A percentile compares a stretch with the other conserved stretches of the same genome.
phyloP scores from a whole-genome alignment of 2,329 filamentous ascomycete genomes.

The Trichophyton simii region DNA sequence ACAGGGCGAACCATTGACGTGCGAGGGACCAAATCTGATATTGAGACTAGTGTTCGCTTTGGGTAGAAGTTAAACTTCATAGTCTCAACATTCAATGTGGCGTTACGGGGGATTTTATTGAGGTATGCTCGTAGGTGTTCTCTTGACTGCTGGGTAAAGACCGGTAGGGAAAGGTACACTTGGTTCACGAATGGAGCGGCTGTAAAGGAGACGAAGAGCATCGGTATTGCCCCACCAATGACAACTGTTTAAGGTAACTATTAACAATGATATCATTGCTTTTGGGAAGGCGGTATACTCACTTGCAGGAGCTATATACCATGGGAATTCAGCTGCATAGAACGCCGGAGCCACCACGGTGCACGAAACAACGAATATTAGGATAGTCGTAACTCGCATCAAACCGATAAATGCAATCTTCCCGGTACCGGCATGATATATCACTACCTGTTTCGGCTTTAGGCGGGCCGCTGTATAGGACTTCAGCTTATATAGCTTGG shows the following conservation, averaged over 20 bases:
- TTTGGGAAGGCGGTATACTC: slow-evolving; percentile 12
- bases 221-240: slow-evolving; percentile 50
- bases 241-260: slow-evolving; percentile 34
- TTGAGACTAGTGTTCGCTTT: slow-evolving; percentile 28
- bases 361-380: slow-evolving; percentile 54
- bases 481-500: not conserved
- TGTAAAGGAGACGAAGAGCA: slow-evolving; percentile 51
- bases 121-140: slow-evolving; percentile 33
- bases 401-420: slow-evolving; percentile 56
- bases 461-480: slow-evolving; percentile 9
- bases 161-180: slow-evolving; percentile 57
- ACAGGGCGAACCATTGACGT: slow-evolving; percentile 29
- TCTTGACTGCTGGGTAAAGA: slow-evolving; percentile 50
- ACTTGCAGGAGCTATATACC: slow-evolving; percentile 32
- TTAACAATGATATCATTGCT: not conserved
- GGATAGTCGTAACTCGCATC: slow-evolving; percentile 58
- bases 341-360: slow-evolving; percentile 52
- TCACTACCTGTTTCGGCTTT: slow-evolving; percentile 40
- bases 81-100: slow-evolving; percentile 34
- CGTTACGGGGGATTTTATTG: slow-evolving; percentile 32
- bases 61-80: slow-evolving; percentile 36
- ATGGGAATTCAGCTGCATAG: slow-evolving; percentile 31
- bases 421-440: slow-evolving; percentile 63
- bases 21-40: slow-evolving; percentile 30
- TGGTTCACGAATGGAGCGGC: slow-evolving; percentile 60